Percentiles rank a stretch among this genome's conserved stretches.
Conservation (phyloP, 257 asterid genomes). For the Fraxinus pennsylvanica region DNA sequence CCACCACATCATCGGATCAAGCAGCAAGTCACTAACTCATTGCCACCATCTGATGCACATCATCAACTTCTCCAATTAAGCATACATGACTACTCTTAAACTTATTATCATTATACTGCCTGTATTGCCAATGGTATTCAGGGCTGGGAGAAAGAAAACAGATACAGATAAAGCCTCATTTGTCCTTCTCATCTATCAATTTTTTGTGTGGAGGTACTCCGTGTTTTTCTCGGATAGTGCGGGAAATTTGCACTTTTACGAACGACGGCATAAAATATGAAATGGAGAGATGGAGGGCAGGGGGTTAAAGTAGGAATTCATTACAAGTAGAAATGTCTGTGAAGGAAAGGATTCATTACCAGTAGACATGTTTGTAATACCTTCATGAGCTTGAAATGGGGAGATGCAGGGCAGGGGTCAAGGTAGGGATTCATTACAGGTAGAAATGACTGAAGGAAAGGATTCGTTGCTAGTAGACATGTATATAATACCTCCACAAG, state of each 20-base stretch:
- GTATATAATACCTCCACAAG: no score
- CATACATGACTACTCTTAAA: not conserved
- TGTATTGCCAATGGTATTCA: not conserved
- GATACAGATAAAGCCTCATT: not conserved
- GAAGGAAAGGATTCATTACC: no score
- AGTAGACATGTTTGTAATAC: no score
- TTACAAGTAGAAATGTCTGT: not conserved
- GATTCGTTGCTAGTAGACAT: no score
- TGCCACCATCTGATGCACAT: conserved; percentile 1
- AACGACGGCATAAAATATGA: not conserved
- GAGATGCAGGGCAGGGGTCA: not conserved
- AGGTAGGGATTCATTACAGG: not conserved
- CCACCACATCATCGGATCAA: not conserved
- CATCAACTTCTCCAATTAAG: conserved; percentile 1
- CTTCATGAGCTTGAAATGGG: not conserved
- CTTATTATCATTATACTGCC: not conserved
- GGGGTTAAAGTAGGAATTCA: not conserved
- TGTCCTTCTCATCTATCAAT: not conserved
- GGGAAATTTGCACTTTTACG: not conserved
- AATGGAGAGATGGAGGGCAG: not conserved
- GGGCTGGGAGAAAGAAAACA: not conserved
- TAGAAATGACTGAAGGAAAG: not conserved
- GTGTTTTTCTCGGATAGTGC: not conserved
- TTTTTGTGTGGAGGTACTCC: not conserved
- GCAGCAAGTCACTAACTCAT: not conserved